A percentile compares a stretch with the other conserved stretches of the same genome.
Conservation (phyloP, 2,329 filamentous ascomycete species). For the Mycocentrospora acerina region DNA sequence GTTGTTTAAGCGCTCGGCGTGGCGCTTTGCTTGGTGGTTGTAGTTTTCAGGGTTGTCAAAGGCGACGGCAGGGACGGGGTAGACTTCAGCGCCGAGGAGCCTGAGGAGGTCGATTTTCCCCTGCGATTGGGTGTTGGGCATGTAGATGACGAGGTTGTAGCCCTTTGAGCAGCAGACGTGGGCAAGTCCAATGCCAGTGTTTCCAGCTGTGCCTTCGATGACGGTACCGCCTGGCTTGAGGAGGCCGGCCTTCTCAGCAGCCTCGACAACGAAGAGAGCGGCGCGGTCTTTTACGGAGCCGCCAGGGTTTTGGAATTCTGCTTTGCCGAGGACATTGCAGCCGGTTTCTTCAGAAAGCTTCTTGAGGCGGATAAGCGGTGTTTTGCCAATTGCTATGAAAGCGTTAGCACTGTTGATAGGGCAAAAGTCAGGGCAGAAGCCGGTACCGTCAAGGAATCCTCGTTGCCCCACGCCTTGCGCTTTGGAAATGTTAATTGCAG, state of each 20-base stretch:
- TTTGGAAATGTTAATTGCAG: conserved; percentile 72
- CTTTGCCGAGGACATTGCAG: conserved; percentile 93
- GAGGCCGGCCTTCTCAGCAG: conserved; percentile 86
- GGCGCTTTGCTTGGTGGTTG: conserved; percentile 90
- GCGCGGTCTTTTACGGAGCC: conserved; percentile 96
- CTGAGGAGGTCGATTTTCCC: conserved; percentile 94
- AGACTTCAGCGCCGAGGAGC: conserved; percentile 89
- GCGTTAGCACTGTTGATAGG: conserved; percentile 7
- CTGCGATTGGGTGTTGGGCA: conserved; percentile 98
- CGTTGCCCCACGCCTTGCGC: conserved; percentile 78
- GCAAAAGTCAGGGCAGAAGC: not conserved
- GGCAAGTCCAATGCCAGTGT: conserved; percentile 95
- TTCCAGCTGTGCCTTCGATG: conserved; percentile 94
- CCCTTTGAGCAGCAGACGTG: conserved; percentile 92
- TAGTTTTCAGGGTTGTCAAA: conserved; percentile 97
- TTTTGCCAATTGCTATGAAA: conserved; percentile 86
- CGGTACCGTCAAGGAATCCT: conserved; percentile 72
- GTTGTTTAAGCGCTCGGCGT: conserved; percentile 82
- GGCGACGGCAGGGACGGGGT: conserved; percentile 91
- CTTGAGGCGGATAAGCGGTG: conserved; percentile 88
- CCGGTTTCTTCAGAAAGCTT: conserved; percentile 85
- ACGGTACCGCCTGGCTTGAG: conserved; percentile 87
- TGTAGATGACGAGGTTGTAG: conserved; percentile 97
- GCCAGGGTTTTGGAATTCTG: conserved; percentile 98
- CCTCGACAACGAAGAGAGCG: conserved; percentile 87